Conservation (phyloP, 2,329 filamentous ascomycete species). For the Pseudogymnoascus sp. region DNA sequence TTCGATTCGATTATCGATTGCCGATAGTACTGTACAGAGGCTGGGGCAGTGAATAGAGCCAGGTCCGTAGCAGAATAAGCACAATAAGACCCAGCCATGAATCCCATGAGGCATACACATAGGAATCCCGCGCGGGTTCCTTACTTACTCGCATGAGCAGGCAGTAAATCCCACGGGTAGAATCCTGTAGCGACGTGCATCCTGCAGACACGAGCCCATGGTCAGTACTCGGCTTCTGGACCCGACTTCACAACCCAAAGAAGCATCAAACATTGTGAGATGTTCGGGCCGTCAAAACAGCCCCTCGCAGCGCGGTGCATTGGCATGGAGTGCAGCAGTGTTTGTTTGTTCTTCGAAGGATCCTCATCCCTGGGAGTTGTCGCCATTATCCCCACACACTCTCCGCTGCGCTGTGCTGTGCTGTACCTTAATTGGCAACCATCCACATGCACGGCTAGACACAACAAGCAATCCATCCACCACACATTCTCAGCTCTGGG, state of each 20-base stretch:
- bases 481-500: background rate
- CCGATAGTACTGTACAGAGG: background rate
- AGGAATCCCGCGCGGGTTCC: background rate
- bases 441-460: background rate
- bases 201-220: background rate
- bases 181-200: background rate
- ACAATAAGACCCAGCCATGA: background rate
- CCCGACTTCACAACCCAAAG: background rate
- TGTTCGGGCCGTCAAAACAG: background rate
- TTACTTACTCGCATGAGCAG: background rate
- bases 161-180: background rate
- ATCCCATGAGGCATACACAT: background rate
- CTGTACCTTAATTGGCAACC: background rate
- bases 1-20: background rate
- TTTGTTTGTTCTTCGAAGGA: background rate
- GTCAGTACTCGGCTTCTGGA: background rate
- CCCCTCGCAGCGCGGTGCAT: background rate
- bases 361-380: background rate
- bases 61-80: background rate
- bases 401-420: background rate
- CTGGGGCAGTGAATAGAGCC: background rate
- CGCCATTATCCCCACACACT: background rate
- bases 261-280: background rate
- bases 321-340: background rate
- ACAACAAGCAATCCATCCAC: no score